phyloP scores from a whole-genome alignment of 1,139 yeast genomes.

The Saccharomyces hybrid region DNA sequence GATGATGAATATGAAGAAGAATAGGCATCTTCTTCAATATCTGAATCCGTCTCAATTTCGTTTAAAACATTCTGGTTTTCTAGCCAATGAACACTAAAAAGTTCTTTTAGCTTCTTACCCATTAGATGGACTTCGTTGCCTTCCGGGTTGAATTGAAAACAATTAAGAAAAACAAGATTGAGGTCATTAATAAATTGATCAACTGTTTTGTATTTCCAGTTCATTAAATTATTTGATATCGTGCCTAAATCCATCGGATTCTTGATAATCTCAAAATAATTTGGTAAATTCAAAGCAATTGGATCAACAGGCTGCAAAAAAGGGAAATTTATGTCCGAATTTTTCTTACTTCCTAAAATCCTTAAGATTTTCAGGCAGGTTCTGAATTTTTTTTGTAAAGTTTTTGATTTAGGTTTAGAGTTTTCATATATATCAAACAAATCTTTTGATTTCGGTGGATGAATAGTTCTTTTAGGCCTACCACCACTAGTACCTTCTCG shows the following conservation, averaged over 20 bases:
- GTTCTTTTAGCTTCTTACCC: conserved; percentile 86
- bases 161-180: conserved; percentile 74
- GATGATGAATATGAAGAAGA: conserved; percentile 21
- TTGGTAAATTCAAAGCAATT: conserved; percentile 85
- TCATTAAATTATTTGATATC: conserved; percentile 67
- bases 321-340: conserved; percentile 78
- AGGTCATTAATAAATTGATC: conserved; percentile 83
- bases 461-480: conserved; percentile 91
- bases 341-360: conserved; percentile 76
- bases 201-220: conserved; percentile 82
- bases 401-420: conserved; percentile 79
- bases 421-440: conserved; percentile 62
- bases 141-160: conserved; percentile 89
- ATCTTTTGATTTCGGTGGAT: conserved; percentile 93
- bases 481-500: conserved; percentile 48
- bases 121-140: conserved; percentile 91
- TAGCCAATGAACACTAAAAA: conserved; percentile 82
- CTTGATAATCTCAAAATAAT: conserved; percentile 75
- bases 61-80: conserved; percentile 37
- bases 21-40: conserved; percentile 31
- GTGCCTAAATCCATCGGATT: conserved; percentile 95
- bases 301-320: conserved; percentile 93
- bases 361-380: conserved; percentile 77
- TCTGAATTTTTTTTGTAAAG: conserved; percentile 79
- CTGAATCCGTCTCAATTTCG: conserved; percentile 16